These are phyloP conservation scores for Cyclotella choctawhatcheeana DNA, from an alignment of 108 stramenopile species.

Conservation along the genomic window DNA sequence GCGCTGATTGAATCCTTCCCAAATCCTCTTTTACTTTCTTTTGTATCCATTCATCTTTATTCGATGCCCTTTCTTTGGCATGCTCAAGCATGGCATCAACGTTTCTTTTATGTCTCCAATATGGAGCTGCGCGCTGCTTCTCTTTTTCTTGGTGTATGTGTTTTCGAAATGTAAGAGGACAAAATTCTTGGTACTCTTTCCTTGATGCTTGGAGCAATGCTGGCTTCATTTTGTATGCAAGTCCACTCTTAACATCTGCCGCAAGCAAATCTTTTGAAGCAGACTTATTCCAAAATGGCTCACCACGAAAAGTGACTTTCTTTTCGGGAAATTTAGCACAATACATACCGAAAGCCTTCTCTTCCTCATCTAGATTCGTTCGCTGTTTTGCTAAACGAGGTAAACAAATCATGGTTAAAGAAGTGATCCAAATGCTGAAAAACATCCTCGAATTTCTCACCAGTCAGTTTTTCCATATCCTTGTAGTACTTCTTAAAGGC, in stretches of 20 bases:
- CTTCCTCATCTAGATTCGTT: neutral
- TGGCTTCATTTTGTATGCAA: slow-evolving; percentile 6
- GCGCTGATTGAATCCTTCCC: too few relatives aligned
- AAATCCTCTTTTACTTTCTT: neutral
- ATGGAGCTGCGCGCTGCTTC: neutral
- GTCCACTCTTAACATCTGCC: neutral
- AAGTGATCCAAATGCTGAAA: neutral
- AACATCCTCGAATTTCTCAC: neutral
- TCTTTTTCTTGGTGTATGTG: slow-evolving; percentile 16
- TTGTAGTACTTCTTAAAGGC: slow-evolving; percentile 1
- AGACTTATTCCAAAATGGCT: slow-evolving; percentile 9
- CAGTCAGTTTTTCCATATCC: neutral
- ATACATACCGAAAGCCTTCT: neutral
- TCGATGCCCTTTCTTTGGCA: neutral
- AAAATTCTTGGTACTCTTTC: slow-evolving; percentile 4
- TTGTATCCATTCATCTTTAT: neutral
- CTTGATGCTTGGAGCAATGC: neutral
- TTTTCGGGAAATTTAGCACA: neutral
- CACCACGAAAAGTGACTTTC: neutral
- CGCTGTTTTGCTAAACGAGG: neutral
- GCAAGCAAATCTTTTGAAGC: neutral
- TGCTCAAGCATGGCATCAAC: neutral
- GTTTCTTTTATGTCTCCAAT: slow-evolving; percentile 7
- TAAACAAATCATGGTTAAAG: neutral
- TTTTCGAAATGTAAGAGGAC: neutral